Evolutionary conservation across 306 rosid genomes (phyloP).

Genomic region (Begonia masoniana): DNA sequence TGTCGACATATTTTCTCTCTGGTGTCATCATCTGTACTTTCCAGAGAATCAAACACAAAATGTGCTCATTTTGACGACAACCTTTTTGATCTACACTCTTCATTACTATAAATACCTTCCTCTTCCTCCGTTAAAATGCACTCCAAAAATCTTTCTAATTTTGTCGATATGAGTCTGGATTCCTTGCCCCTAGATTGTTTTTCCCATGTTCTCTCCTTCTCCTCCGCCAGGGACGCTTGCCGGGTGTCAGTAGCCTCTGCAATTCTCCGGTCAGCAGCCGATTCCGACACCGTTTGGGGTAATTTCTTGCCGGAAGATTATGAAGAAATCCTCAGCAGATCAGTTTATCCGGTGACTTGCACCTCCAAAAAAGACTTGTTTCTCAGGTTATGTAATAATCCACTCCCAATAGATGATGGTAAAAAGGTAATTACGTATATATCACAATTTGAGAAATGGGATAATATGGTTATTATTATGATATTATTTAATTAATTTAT

Average conservation of each 20-base stretch:
- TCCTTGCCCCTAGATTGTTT: constrained; percentile 38
- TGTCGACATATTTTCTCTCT: constrained; percentile 5
- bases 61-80: constrained; percentile 11
- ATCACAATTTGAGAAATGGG: background rate
- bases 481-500: background rate
- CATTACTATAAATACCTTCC: background rate
- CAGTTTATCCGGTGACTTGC: constrained; percentile 22
- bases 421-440: constrained; percentile 17
- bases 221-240: constrained; percentile 39
- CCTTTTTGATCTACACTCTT: background rate
- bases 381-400: constrained; percentile 26
- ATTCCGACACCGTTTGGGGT: constrained; percentile 37
- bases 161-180: constrained; percentile 16
- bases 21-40: constrained; percentile 3
- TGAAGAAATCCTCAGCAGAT: constrained; percentile 23
- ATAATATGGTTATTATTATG: background rate
- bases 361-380: constrained; percentile 33
- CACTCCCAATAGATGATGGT: constrained; percentile 38
- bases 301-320: constrained; percentile 33
- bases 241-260: constrained; percentile 17
- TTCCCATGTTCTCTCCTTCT: constrained; percentile 26
- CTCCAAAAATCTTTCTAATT: background rate
- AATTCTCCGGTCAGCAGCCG: constrained; percentile 17
- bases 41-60: background rate
- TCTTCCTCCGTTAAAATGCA: background rate